phyloP scores from a whole-genome alignment of 257 asterid genomes.

The Solanum medicagineum region DNA sequence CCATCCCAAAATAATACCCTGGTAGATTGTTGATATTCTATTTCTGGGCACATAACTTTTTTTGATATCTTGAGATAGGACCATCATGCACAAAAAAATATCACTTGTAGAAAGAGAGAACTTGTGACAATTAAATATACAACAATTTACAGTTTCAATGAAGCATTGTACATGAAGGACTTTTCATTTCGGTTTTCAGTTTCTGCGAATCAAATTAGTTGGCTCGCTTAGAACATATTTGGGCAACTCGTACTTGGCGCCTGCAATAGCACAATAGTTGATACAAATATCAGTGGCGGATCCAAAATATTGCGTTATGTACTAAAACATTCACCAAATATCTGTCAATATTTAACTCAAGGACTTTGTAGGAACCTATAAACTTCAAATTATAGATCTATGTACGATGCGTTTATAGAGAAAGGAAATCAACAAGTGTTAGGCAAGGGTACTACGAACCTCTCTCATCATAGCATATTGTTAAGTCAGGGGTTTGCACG shows the following conservation, averaged over 20 bases:
- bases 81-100: background rate
- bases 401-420: background rate
- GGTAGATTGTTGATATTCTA: background rate
- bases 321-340: background rate
- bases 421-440: background rate
- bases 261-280: conserved; percentile 18
- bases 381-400: background rate
- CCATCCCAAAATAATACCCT: background rate
- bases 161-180: background rate
- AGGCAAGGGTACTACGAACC: conserved; percentile 25
- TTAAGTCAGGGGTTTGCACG: conserved; percentile 61
- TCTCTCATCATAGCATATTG: conserved; percentile 82
- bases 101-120: background rate
- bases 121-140: background rate
- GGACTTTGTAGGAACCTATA: background rate
- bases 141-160: background rate
- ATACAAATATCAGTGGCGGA: background rate
- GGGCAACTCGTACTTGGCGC: conserved; percentile 71
- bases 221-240: conserved; percentile 78
- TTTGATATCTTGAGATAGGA: background rate
- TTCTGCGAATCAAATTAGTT: conserved; percentile 48
- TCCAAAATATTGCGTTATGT: background rate
- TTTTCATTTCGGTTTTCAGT: background rate
- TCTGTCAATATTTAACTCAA: background rate
- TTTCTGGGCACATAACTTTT: background rate